Evolutionary conservation across 352 stramenopile genomes (phyloP), one percentile per base, ranked within the genome.

Genomic region (Detonula confervacea): DNA sequence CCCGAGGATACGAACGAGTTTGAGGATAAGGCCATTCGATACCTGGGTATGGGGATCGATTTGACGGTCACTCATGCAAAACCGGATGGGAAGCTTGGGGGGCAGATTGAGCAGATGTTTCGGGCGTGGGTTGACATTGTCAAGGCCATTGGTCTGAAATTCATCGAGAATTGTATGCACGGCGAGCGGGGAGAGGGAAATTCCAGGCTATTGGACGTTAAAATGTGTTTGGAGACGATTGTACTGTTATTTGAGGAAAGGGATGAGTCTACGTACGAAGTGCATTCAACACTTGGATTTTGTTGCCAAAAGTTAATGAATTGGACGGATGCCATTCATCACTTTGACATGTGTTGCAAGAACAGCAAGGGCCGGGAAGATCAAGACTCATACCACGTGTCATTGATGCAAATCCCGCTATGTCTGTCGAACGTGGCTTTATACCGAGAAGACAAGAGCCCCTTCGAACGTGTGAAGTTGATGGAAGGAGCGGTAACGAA

Each of bases 91-190:
- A n/a, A 42, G 5, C 39, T 49, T n/a, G 39, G 18, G 16, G 39
- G 39, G 18, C 39, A 9, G 5, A 6, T 20, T 16, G 12, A 6
- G 4, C 39, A 49, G 18, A 49, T 49, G 5, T 6, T 18, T 2
- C 2, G 18, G 20, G n/a, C 30, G 22, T 42, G 37, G 3, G 22
- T 61, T 61, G 5, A 18, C 25, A 7, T 39, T 12, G 20, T 61
- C n/a, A 29, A 61, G 37, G 30, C 8, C 14, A 37, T 44, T 6
- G 52, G 24, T 7, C 4, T 67, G 20, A 11, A 11, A 67, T 67
- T 67, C 16, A 54, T 54, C 14, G 57, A 67, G 14, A 35, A 9
- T 20, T 67, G 57, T n/a, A 67, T 67, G 57, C 16, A 35, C 18
- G 42, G 42, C 2, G 42, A 33, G 57, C 7, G 20, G 30, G 57